Evolutionary conservation across 2,329 filamentous ascomycete genomes (phyloP).

Genomic region (Colletotrichum cordylinicola): DNA sequence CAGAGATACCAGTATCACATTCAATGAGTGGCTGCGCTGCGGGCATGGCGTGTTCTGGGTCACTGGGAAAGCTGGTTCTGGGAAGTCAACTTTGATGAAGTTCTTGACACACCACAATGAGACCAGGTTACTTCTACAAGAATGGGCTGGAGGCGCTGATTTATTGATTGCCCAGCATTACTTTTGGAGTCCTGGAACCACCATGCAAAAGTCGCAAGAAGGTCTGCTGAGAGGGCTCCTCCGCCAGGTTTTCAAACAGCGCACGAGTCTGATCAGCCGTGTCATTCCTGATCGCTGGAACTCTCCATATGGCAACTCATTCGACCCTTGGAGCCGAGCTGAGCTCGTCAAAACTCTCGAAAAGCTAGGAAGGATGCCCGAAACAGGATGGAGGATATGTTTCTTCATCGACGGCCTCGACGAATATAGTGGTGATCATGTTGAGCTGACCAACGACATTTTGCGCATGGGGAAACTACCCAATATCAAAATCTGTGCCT

Average conservation of each 20-base stretch:
- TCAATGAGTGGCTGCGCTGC: too few relatives aligned
- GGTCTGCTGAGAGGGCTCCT: slow-evolving; percentile 6
- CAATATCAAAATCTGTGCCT: neutral
- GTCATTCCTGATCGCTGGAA: too few relatives aligned
- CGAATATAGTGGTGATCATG: neutral
- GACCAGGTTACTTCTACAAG: too few relatives aligned
- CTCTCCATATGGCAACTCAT: neutral
- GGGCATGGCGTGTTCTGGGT: too few relatives aligned
- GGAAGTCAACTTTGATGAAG: slow-evolving; percentile 21
- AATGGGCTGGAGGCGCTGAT: too few relatives aligned
- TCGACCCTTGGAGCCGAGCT: neutral
- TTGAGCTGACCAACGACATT: neutral
- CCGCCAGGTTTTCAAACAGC: neutral
- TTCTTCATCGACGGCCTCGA: slow-evolving; percentile 16
- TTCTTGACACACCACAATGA: neutral
- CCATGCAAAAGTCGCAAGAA: slow-evolving; percentile 8
- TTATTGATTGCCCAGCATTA: slow-evolving; percentile 1
- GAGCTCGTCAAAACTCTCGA: too few relatives aligned
- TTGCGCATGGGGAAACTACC: neutral
- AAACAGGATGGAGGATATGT: neutral
- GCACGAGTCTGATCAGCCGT: too few relatives aligned
- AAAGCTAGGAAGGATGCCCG: neutral
- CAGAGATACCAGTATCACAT: too few relatives aligned
- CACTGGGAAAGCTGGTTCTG: slow-evolving; percentile 9
- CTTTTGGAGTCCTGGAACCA: slow-evolving; percentile 11